Conservation (phyloP, 371 early-diverging fungal genomes). For the Saksenaea oblongispora region DNA sequence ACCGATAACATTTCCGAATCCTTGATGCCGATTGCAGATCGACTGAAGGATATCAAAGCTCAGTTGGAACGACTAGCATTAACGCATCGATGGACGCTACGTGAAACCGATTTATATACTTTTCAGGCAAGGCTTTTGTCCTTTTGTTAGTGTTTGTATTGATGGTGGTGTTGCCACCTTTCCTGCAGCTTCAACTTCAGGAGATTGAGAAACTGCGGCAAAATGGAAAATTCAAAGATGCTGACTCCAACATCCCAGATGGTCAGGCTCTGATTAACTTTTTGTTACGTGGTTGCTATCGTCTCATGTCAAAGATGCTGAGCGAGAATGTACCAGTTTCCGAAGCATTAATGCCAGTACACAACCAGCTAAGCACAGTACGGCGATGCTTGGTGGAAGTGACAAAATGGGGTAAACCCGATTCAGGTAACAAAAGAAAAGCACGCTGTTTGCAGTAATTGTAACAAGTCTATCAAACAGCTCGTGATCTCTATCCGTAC, state of each 20-base stretch:
- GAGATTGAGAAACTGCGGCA: slow-evolving; percentile 70
- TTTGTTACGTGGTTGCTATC: slow-evolving; percentile 85
- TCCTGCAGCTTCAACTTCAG: slow-evolving; percentile 58
- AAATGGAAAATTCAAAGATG: slow-evolving; percentile 76
- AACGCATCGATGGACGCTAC: slow-evolving; percentile 82
- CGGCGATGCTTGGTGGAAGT: slow-evolving; percentile 82
- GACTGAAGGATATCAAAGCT: slow-evolving; percentile 72
- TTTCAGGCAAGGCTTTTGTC: slow-evolving; percentile 58
- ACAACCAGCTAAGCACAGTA: slow-evolving; percentile 84
- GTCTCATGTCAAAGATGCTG: slow-evolving; percentile 81
- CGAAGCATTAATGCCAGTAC: slow-evolving; percentile 81
- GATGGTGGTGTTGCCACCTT: not conserved
- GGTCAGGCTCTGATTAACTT: slow-evolving; percentile 82
- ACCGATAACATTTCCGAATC: slow-evolving; percentile 72
- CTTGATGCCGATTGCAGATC: slow-evolving; percentile 71
- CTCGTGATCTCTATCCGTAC: slow-evolving; percentile 82
- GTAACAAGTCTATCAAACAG: slow-evolving; percentile 21
- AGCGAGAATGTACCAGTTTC: slow-evolving; percentile 86
- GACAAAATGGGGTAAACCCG: slow-evolving; percentile 79
- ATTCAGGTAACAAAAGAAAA: slow-evolving; percentile 52
- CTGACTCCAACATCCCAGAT: slow-evolving; percentile 59
- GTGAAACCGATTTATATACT: slow-evolving; percentile 82
- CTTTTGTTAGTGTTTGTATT: not conserved
- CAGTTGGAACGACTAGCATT: slow-evolving; percentile 73
- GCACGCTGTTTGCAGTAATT: not conserved